Evolutionary conservation across 306 rosid species (phyloP).

Genomic region (Gastrolobium villosum): DNA sequence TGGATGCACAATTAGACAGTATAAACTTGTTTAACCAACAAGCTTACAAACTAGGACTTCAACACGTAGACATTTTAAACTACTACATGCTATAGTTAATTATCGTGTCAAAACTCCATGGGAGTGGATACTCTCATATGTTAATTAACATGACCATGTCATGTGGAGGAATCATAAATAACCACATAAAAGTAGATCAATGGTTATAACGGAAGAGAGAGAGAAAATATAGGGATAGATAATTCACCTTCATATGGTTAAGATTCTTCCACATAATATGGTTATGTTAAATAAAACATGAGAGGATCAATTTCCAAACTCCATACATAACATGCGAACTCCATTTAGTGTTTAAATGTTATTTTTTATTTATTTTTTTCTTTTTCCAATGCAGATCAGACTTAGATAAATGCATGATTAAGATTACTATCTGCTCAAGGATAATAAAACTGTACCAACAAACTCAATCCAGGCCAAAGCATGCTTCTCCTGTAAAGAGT

Average conservation of each 20-base stretch:
- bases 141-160: too few relatives aligned
- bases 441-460: conserved; percentile 66
- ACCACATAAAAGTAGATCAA: too few relatives aligned
- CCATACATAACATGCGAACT: not conserved
- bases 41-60: conserved; percentile 18
- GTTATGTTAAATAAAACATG: too few relatives aligned
- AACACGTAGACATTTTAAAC: conserved; percentile 22
- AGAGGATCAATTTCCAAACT: not conserved
- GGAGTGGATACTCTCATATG: too few relatives aligned
- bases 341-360: not conserved
- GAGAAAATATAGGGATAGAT: too few relatives aligned
- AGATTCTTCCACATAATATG: too few relatives aligned
- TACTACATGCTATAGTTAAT: not conserved
- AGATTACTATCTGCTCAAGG: conserved; percentile 32
- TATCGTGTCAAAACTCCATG: not conserved
- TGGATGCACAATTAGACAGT: not conserved
- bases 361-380: not conserved
- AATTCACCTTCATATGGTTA: too few relatives aligned
- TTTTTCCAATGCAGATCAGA: conserved; percentile 1
- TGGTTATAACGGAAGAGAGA: too few relatives aligned
- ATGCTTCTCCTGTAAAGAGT: conserved; percentile 83
- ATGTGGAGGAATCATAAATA: too few relatives aligned
- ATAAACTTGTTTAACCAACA: not conserved
- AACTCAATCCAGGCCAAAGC: conserved; percentile 89
- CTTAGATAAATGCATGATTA: conserved; percentile 16